A percentile compares a stretch with the other conserved stretches of the same genome.
phyloP scores from a whole-genome alignment of 2,329 filamentous ascomycete genomes.

The Lachnellula arida region DNA sequence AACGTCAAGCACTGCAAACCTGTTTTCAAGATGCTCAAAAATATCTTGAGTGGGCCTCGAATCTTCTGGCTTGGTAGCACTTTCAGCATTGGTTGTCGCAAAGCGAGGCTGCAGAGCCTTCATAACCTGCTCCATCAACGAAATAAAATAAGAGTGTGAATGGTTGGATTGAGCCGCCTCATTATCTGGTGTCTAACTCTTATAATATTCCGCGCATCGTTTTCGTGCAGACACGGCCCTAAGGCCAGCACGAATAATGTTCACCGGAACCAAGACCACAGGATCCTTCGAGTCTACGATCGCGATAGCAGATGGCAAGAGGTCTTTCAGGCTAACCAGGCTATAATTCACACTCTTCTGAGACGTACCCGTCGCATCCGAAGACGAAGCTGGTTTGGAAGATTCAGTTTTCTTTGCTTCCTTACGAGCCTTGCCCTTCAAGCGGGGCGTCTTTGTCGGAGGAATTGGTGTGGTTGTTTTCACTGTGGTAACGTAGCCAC shows the following conservation, averaged over 20 bases:
- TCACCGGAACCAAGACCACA: conserved; percentile 1
- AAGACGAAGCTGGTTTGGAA: neutral
- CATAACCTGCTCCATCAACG: conserved; percentile 12
- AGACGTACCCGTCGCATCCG: neutral
- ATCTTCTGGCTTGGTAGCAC: neutral
- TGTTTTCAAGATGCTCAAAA: conserved; percentile 8
- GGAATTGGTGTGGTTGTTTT: neutral
- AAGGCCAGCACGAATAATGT: conserved; percentile 12
- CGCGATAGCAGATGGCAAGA: conserved; percentile 4
- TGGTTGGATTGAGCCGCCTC: conserved; percentile 1
- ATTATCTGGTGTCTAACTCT: neutral
- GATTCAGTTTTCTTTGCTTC: conserved; percentile 4
- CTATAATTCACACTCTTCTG: neutral
- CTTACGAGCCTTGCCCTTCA: conserved; percentile 12
- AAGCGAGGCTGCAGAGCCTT: conserved; percentile 12
- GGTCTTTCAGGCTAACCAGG: neutral
- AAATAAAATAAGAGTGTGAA: conserved; percentile 8
- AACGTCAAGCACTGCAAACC: conserved; percentile 10
- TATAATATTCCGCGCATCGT: conserved; percentile 5
- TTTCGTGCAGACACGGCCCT: conserved; percentile 11
- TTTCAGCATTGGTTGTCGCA: neutral
- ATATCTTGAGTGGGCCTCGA: neutral
- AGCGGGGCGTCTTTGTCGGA: neutral
- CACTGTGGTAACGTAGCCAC: neutral
- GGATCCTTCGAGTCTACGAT: conserved; percentile 1